Base-by-base conservation (phyloP, 257 asterid species). In the Eustoma russellianum region DNA sequence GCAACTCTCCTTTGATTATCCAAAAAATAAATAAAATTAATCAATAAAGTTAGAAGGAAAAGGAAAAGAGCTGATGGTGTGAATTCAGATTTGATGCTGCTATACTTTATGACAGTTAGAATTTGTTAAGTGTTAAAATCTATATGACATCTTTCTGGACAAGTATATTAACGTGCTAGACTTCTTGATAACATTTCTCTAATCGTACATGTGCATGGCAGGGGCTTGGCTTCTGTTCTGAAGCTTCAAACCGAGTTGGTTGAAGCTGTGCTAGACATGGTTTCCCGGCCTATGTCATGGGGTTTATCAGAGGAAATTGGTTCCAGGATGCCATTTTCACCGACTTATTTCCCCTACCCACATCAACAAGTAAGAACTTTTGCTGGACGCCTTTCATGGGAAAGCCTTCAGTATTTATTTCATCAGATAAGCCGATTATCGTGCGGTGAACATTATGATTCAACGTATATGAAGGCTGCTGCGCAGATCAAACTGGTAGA, bases 201-300 rank as follows among this genome's bases (percentile, higher is more conserved):
- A 24, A 24, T 24, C 3, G 56, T 73, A 65, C 70, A 74, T 57
- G 67, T 80, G 66, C 55, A 55, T 76, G 60, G 75, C 93, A 87
- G 94, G 94, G 94, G 94, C 63, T 70, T 87, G 85, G 73, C 83
- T 74, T 74, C 87, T 60, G 63, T 81, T 52, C 53, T 83, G 69
- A 81, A 81, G 67, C 82, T 87, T 68, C 89, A 74, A 62, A 71
- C 61, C 33, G 74, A 72, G 68, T 51, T 83, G 55, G 85, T 79
- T 52, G 68, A 60, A 33, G 69, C 70, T 34, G 56, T 81, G 69
- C 76, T 83, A 51, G 93, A 87, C 62, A 60, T 87, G 56, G 52
- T 74, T 65, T 79, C 85, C 68, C 75, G 92, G 68, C 96, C 94
- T 5, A 77, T 74, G 87, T 60, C 78, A 75, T 87, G 96, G 96